Evolutionary conservation across 2,329 filamentous ascomycete genomes (phyloP).

Genomic region (Epichloe glyceriae): DNA sequence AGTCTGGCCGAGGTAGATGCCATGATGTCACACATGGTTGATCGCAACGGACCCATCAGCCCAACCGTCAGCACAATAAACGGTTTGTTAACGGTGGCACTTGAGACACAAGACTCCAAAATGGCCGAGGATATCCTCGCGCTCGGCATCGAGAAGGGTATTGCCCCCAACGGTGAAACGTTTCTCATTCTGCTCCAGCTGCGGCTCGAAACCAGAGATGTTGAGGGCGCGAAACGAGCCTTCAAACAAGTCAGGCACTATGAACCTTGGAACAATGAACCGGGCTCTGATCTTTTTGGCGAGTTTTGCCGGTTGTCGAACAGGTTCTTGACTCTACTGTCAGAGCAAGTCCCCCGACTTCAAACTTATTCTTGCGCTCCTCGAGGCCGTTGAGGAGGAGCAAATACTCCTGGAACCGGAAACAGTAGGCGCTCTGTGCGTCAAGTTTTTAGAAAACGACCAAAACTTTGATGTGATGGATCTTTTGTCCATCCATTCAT

Average conservation of each 20-base stretch:
- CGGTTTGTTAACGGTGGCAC: constrained; percentile 57
- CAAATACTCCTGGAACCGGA: constrained; percentile 56
- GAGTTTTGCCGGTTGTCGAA: constrained; percentile 55
- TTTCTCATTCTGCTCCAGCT: constrained; percentile 65
- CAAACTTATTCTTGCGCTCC: constrained; percentile 57
- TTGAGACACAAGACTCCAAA: constrained; percentile 54
- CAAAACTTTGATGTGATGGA: constrained; percentile 72
- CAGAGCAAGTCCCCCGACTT: constrained; percentile 46
- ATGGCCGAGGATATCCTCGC: constrained; percentile 61
- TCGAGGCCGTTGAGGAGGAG: constrained; percentile 59
- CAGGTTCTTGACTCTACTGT: constrained; percentile 57
- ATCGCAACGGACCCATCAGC: constrained; percentile 34
- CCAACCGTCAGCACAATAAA: constrained; percentile 68
- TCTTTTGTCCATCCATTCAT: constrained; percentile 62
- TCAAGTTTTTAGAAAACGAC: constrained; percentile 60
- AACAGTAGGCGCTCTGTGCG: constrained; percentile 61
- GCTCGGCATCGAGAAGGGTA: constrained; percentile 50
- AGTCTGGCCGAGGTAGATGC: constrained; percentile 35
- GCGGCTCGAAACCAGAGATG: constrained; percentile 57
- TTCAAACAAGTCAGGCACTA: constrained; percentile 36
- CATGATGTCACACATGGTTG: constrained; percentile 62
- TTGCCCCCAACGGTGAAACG: constrained; percentile 56
- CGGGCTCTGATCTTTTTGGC: constrained; percentile 28
- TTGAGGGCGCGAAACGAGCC: constrained; percentile 54
- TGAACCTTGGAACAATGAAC: constrained; percentile 26